These are phyloP conservation scores for Nicotiana knightiana DNA, from an alignment of 257 asterid species.

Conservation along the genomic window DNA sequence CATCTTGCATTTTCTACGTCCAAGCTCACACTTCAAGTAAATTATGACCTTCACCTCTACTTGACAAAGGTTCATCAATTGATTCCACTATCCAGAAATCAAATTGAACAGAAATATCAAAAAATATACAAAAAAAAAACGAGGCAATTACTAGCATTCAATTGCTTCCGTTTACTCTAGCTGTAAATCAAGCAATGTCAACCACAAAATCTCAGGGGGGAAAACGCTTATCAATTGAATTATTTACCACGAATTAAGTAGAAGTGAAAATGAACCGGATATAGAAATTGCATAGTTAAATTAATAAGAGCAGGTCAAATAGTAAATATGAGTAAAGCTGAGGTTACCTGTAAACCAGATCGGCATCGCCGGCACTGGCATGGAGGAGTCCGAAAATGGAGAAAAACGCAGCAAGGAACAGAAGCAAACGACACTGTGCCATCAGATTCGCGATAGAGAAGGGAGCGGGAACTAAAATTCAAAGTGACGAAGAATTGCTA, in stretches of 20 bases:
- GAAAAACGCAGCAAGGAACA: conserved; percentile 36
- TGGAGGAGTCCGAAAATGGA: conserved; percentile 31
- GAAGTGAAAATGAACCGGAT: not conserved
- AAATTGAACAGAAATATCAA: not conserved
- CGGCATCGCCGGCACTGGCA: conserved; percentile 73
- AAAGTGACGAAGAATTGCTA: conserved; percentile 5
- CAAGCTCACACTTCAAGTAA: not conserved
- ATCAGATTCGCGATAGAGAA: not conserved
- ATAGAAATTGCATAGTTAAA: not conserved
- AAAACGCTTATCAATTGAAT: not conserved
- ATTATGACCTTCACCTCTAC: not conserved
- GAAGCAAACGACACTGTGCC: conserved; percentile 33
- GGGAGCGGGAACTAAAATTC: not conserved
- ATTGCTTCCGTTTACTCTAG: not conserved
- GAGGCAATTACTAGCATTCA: not conserved
- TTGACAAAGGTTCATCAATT: not conserved
- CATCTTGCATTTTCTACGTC: not conserved
- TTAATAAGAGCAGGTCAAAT: not conserved
- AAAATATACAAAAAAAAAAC: not conserved
- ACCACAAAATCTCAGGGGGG: not conserved
- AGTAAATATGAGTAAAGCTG: not conserved
- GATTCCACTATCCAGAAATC: not conserved
- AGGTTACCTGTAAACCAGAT: conserved; percentile 64
- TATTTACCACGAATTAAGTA: not conserved
- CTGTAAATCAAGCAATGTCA: not conserved